Base-by-base conservation (phyloP, 2,329 filamentous ascomycete species). In the Hypoxylon sp. region DNA sequence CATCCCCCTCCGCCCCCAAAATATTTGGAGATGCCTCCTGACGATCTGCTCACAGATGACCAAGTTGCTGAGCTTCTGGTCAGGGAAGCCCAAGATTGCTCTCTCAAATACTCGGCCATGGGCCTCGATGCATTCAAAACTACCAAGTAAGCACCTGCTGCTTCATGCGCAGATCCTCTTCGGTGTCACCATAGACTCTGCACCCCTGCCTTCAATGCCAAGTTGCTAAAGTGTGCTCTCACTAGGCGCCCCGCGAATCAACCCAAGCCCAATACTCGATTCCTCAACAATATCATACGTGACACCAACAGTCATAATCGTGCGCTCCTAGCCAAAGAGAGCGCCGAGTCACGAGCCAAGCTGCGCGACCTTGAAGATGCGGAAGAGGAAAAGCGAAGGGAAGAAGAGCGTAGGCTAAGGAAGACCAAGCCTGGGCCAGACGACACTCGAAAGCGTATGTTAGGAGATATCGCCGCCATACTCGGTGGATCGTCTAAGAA, bases 281-380 rank as follows among this genome's bases (percentile, higher is more conserved):
- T 98, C 78, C 83, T 99, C 46, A 90, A 90, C 64, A 92, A 96
- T 75, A 92, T 98, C 63, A 93, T 99, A 69, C 92, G 91, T 70
- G 92, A 96, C 73, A 97, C 94, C 7, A 92, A 97, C 74, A 91
- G 82, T 60, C 95, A 99, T 81, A 99, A 99, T 85, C 90, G 92
- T 25, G 92, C 93, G 0, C 84, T 98, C 31, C 88, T 94, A 17
- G 93, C 92, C 0, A 97, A 91, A 76, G 95, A 98, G 79, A 90
- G 91, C 27, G 89, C 92, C 53, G 95, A 98, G 72, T 90, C 94
- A 0, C 86, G 86, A 68, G 89, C 89, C 3, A 89, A 93, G 20
- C 85, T 97, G 61, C 87, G 88, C 72, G 84, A 85, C 61, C 81
- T 95, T 48, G 86, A 88, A 62, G 80, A 79, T 55, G 81, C 82